phyloP scores from a whole-genome alignment of 1,284 basidiomycete species.

The Ustilago lituana region DNA sequence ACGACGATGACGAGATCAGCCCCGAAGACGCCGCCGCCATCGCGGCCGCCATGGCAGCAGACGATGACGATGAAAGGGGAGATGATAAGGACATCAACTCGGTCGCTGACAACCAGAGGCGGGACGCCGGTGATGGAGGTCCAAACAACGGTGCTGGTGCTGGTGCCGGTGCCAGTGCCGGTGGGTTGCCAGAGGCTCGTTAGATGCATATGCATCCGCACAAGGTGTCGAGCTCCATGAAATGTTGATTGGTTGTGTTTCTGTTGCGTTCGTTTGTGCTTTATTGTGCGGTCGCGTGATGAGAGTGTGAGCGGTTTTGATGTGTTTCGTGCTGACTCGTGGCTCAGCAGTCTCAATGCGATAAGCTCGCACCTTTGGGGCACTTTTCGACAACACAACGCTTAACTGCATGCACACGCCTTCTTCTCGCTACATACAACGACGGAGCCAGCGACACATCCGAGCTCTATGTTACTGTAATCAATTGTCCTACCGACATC shows the following conservation, averaged over 20 bases:
- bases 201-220: too few species aligned
- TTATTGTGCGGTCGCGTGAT: too few species aligned
- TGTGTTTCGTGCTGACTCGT: too few species aligned
- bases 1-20: slow-evolving; percentile 39
- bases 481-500: background rate
- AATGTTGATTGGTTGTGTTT: background rate
- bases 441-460: too few species aligned
- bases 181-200: slow-evolving; percentile 35
- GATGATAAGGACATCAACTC: slow-evolving; percentile 51
- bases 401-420: too few species aligned
- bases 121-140: slow-evolving; percentile 16
- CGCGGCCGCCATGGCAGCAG: slow-evolving; percentile 44
- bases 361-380: too few species aligned
- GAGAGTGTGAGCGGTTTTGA: too few species aligned
- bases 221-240: too few species aligned
- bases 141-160: slow-evolving; percentile 7
- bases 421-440: too few species aligned
- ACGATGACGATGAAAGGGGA: slow-evolving; percentile 53
- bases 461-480: background rate
- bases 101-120: slow-evolving; percentile 22
- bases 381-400: too few species aligned
- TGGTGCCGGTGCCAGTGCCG: slow-evolving; percentile 3
- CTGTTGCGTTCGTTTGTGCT: background rate
- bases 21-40: slow-evolving; percentile 58
- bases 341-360: too few species aligned